These are phyloP conservation scores for Paecilomyces variotii DNA, from an alignment of 2,329 filamentous ascomycete species.

Conservation along the genomic window DNA sequence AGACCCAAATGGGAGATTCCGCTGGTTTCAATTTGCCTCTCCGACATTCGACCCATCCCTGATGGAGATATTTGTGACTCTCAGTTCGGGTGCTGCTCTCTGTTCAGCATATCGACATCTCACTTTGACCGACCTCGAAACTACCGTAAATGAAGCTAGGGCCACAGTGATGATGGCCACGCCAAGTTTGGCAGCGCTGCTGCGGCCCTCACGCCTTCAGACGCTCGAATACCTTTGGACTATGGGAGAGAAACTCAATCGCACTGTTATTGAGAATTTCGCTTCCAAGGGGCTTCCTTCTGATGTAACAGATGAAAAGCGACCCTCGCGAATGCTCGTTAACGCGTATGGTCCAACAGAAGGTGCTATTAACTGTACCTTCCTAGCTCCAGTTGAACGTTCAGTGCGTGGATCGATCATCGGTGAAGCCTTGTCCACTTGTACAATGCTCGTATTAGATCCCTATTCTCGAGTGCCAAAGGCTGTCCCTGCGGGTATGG, in stretches of 20 bases:
- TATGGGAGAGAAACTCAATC: constrained; percentile 27
- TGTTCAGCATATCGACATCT: constrained; percentile 23
- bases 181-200: constrained; percentile 28
- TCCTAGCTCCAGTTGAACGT: constrained; percentile 13
- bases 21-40: constrained; percentile 32
- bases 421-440: constrained; percentile 28
- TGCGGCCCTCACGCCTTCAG: constrained; percentile 18
- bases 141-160: constrained; percentile 17
- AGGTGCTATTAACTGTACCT: constrained; percentile 21
- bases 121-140: constrained; percentile 21
- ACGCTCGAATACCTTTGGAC: constrained; percentile 24
- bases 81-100: constrained; percentile 25
- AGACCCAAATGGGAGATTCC: constrained; percentile 12
- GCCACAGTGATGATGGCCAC: constrained; percentile 34
- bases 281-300: constrained; percentile 2
- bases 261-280: constrained; percentile 26
- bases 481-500: constrained; percentile 31
- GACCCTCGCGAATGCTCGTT: constrained; percentile 12
- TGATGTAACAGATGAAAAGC: background rate
- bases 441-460: constrained; percentile 23
- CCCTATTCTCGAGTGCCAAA: constrained; percentile 17
- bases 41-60: constrained; percentile 27
- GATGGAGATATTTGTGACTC: constrained; percentile 24
- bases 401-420: constrained; percentile 27
- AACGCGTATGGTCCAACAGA: constrained; percentile 30